phyloP scores from a whole-genome alignment of 1,284 basidiomycete species.

The Ganoderma lingzhi region DNA sequence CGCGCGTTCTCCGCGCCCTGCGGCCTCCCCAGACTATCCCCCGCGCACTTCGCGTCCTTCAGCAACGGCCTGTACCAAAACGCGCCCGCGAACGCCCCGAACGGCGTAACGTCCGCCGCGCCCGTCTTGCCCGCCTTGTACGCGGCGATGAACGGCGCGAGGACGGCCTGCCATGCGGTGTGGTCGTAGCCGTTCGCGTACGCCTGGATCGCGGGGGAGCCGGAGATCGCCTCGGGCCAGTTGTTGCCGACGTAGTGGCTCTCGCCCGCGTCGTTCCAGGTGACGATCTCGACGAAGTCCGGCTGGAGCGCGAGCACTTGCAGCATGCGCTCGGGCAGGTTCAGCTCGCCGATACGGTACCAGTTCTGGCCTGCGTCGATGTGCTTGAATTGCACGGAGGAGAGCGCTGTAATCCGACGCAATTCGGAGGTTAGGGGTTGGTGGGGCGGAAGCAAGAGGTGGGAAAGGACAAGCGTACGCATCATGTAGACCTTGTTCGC shows the following conservation, averaged over 20 bases:
- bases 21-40: constrained; percentile 24
- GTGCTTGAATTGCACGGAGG: constrained; percentile 30
- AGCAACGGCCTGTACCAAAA: constrained; percentile 28
- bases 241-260: constrained; percentile 50
- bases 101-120: constrained; percentile 17
- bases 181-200: constrained; percentile 46
- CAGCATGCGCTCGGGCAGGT: constrained; percentile 24
- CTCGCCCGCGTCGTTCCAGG: constrained; percentile 49
- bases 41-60: constrained; percentile 20
- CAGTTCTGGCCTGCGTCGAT: constrained; percentile 30
- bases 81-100: constrained; percentile 27
- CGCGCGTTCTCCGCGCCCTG: constrained; percentile 20
- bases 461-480: constrained; percentile 12
- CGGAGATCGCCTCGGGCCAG: constrained; percentile 58
- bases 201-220: constrained; percentile 59
- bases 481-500: constrained; percentile 30
- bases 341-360: constrained; percentile 27
- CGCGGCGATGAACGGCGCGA: constrained; percentile 28
- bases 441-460: no score
- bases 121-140: constrained; percentile 24
- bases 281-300: constrained; percentile 52
- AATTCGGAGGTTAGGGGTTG: no score
- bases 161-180: constrained; percentile 32
- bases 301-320: constrained; percentile 39
- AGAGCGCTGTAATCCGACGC: constrained; percentile 16